Conservation (phyloP, 805 yeast species). For the Suhomyces vadensis region DNA sequence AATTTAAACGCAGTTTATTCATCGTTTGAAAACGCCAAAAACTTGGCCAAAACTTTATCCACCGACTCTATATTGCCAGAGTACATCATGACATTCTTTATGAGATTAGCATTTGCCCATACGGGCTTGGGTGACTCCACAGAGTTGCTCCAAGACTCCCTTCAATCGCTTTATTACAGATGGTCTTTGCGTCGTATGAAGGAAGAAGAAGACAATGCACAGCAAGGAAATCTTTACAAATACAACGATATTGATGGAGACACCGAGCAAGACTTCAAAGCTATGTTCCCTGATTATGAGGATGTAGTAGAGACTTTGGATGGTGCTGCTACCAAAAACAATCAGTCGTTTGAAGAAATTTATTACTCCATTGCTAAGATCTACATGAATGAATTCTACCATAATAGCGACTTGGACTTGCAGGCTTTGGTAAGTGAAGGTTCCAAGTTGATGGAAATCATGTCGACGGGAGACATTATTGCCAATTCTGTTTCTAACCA, state of each 20-base stretch:
- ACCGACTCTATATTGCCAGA: slow-evolving; percentile 53
- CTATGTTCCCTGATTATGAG: slow-evolving; percentile 87
- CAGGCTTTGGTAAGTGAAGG: slow-evolving; percentile 44
- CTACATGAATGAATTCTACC: slow-evolving; percentile 47
- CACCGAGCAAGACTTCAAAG: slow-evolving; percentile 74
- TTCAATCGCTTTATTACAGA: slow-evolving; percentile 67
- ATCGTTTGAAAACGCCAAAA: slow-evolving; percentile 36
- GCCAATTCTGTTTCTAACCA: slow-evolving; percentile 9
- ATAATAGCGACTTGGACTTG: slow-evolving; percentile 16
- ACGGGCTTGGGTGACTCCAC: not conserved
- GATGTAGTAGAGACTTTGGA: slow-evolving; percentile 49
- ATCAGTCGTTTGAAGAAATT: slow-evolving; percentile 42
- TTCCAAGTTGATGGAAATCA: slow-evolving; percentile 17
- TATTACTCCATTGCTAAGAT: slow-evolving; percentile 50
- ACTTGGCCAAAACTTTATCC: slow-evolving; percentile 40
- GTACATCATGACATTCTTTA: slow-evolving; percentile 47
- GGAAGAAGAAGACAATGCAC: slow-evolving; percentile 61
- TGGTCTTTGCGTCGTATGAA: slow-evolving; percentile 78
- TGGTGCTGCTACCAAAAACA: slow-evolving; percentile 14
- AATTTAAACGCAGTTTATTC: slow-evolving; percentile 23
- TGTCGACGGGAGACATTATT: slow-evolving; percentile 11
- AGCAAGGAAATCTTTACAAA: slow-evolving; percentile 63
- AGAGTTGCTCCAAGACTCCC: slow-evolving; percentile 28
- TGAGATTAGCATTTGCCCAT: slow-evolving; percentile 45
- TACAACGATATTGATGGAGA: slow-evolving; percentile 64